Conservation (phyloP, 805 yeast species). For the Candida boleticola region DNA sequence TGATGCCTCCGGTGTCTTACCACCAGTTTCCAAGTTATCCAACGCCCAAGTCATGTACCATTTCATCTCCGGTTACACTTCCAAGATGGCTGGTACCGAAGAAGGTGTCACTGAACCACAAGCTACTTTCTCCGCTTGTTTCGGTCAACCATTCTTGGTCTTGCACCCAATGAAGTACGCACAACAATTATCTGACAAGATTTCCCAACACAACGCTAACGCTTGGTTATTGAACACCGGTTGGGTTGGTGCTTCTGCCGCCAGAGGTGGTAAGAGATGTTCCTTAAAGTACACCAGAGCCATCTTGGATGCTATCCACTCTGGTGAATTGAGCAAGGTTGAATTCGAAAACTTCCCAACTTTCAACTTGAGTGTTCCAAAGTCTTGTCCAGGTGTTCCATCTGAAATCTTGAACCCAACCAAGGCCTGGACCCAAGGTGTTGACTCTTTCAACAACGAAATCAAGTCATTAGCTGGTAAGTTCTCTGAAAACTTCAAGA, state of each 20-base stretch:
- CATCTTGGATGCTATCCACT: slow-evolving; percentile 89
- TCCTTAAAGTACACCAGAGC: slow-evolving; percentile 97
- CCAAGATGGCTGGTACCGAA: slow-evolving; percentile 99
- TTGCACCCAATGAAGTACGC: slow-evolving; percentile 98
- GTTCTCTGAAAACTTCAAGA: slow-evolving; percentile 84
- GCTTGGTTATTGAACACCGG: slow-evolving; percentile 99
- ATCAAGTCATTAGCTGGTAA: slow-evolving; percentile 64
- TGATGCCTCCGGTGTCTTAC: slow-evolving; percentile 97
- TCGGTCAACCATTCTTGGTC: slow-evolving; percentile 98
- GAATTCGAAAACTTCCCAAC: slow-evolving; percentile 83
- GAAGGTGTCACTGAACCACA: slow-evolving; percentile 98
- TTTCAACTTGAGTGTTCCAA: slow-evolving; percentile 87
- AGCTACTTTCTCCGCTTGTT: slow-evolving; percentile 97
- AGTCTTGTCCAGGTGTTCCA: slow-evolving; percentile 78
- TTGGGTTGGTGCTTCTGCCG: slow-evolving; percentile 94
- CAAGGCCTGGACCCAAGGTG: slow-evolving; percentile 64
- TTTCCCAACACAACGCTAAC: slow-evolving; percentile 78
- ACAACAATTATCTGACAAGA: slow-evolving; percentile 91
- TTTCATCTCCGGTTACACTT: slow-evolving; percentile 96
- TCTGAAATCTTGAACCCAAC: slow-evolving; percentile 82
- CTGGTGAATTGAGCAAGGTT: slow-evolving; percentile 78
- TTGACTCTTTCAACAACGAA: slow-evolving; percentile 35
- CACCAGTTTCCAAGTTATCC: slow-evolving; percentile 91
- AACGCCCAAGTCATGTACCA: slow-evolving; percentile 99
- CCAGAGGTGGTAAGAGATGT: slow-evolving; percentile 95